phyloP scores from a whole-genome alignment of 2,329 filamentous ascomycete species.

The Arthrobotrys sinensis region DNA sequence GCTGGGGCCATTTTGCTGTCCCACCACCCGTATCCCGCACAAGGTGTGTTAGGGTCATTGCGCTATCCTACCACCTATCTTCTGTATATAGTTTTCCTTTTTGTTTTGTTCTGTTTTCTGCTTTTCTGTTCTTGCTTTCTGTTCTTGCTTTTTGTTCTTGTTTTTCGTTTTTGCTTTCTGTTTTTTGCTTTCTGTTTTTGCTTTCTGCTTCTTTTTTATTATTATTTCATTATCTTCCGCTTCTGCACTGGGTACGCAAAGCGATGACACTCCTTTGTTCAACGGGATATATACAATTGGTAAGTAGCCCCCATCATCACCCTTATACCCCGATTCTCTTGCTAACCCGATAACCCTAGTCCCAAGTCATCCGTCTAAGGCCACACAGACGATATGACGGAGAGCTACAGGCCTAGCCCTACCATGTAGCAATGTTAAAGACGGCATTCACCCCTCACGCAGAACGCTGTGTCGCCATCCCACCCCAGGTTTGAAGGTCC shows the following conservation, averaged over 20 bases:
- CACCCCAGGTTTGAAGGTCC: no score
- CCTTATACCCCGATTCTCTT: neutral
- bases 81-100: neutral
- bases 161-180: neutral
- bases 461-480: no score
- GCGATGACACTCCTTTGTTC: neutral
- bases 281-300: neutral
- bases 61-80: slow-evolving; percentile 9
- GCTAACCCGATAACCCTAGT: no score
- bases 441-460: no score
- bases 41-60: slow-evolving; percentile 10
- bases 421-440: no score
- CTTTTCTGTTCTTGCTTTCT: no score
- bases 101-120: no score
- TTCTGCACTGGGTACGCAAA: neutral
- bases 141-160: neutral
- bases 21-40: neutral
- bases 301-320: neutral
- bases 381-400: no score
- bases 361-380: no score
- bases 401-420: no score
- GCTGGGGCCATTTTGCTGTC: slow-evolving; percentile 11
- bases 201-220: neutral
- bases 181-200: neutral
- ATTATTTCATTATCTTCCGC: neutral